A percentile compares a stretch with the other conserved stretches of the same genome.
These are phyloP conservation scores for Cryoendolithus antarcticus DNA, from an alignment of 2,329 filamentous ascomycete species.

Conservation along the genomic window DNA sequence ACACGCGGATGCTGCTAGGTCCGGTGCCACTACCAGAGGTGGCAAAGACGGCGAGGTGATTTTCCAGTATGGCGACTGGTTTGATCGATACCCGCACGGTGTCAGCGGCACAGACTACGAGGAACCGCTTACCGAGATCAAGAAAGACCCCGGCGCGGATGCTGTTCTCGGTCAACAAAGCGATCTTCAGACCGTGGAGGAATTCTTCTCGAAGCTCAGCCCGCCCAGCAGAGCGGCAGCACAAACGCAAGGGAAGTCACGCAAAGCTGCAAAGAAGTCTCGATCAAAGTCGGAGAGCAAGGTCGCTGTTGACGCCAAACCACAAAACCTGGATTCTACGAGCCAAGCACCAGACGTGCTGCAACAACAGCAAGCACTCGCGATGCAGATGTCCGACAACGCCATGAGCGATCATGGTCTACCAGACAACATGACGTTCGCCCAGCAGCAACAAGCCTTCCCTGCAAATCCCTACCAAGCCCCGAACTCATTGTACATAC, in stretches of 20 bases:
- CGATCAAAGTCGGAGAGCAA: conserved; percentile 16
- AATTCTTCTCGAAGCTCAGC: conserved; percentile 76
- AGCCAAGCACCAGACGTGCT: background rate
- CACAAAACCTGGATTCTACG: conserved; percentile 10
- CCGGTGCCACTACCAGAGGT: conserved; percentile 38
- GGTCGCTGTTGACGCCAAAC: conserved; percentile 8
- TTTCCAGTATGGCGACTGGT: conserved; percentile 97
- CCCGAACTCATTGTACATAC: conserved; percentile 19
- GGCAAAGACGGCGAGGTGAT: conserved; percentile 44
- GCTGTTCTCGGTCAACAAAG: conserved; percentile 79
- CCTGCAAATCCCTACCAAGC: conserved; percentile 1
- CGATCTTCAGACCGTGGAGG: conserved; percentile 84
- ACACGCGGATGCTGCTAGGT: conserved; percentile 65
- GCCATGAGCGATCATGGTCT: conserved; percentile 6
- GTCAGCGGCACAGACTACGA: conserved; percentile 79
- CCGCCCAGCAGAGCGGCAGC: conserved; percentile 37
- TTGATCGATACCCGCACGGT: conserved; percentile 84
- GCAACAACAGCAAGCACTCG: conserved; percentile 14
- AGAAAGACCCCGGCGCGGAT: conserved; percentile 68
- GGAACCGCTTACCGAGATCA: conserved; percentile 51
- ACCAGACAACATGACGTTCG: no score
- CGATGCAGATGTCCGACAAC: conserved; percentile 8
- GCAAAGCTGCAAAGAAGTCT: conserved; percentile 25
- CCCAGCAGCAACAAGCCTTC: no score
- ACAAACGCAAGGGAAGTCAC: conserved; percentile 37